Evolutionary conservation across 163 green algal species (phyloP).

Genomic region (Coccomyxa subellipsoidea): DNA sequence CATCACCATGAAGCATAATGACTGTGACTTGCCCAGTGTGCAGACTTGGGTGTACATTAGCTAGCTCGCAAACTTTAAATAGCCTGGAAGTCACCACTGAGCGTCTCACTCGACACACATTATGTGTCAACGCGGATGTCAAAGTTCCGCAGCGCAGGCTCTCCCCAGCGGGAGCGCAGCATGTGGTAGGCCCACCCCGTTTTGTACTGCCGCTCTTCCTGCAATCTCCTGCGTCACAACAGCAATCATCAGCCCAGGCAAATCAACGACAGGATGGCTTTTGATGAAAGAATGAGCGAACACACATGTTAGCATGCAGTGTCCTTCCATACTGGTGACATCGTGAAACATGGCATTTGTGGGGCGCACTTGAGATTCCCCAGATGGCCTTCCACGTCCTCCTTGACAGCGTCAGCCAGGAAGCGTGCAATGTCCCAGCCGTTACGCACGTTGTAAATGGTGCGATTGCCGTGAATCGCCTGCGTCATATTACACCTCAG

Average conservation of each 20-base stretch:
- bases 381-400: conserved; percentile 40
- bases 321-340: too few relatives aligned
- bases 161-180: conserved; percentile 44
- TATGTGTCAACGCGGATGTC: neutral
- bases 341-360: too few relatives aligned
- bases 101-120: neutral
- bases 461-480: conserved; percentile 42
- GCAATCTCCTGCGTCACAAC: conserved; percentile 38
- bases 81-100: too few relatives aligned
- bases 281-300: too few relatives aligned
- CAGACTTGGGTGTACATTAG: too few relatives aligned
- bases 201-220: conserved; percentile 38
- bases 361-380: conserved; percentile 20
- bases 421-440: conserved; percentile 47
- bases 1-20: too few relatives aligned
- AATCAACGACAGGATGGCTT: too few relatives aligned
- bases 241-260: too few relatives aligned
- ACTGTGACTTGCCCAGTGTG: too few relatives aligned
- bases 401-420: conserved; percentile 33
- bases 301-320: too few relatives aligned
- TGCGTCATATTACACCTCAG: too few relatives aligned
- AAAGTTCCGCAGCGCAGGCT: conserved; percentile 16
- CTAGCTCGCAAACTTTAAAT: too few relatives aligned
- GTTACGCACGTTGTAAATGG: conserved; percentile 48
- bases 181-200: conserved; percentile 42